Evolutionary conservation across 179 eudicot genomes (phyloP).

Genomic region (Beta lomatogona): DNA sequence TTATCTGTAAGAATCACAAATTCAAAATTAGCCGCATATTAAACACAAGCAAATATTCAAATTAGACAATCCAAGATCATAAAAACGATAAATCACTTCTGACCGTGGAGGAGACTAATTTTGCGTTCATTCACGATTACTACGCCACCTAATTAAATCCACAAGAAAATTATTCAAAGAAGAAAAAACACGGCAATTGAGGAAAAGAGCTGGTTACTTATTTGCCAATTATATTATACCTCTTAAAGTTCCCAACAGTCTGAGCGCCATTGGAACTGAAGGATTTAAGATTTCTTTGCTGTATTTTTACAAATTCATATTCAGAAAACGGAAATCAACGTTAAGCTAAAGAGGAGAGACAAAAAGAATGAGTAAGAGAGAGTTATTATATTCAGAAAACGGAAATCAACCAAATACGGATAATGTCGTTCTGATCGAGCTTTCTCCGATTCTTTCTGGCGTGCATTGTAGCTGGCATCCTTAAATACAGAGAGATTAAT

Average conservation of each 20-base stretch:
- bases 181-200: neutral
- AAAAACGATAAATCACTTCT: neutral
- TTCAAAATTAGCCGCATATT: slow-evolving; percentile 2
- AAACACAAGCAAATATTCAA: neutral
- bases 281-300: slow-evolving; percentile 94
- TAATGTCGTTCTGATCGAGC: slow-evolving; percentile 75
- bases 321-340: neutral
- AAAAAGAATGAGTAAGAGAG: neutral
- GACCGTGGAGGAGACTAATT: slow-evolving; percentile 81
- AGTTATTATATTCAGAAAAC: neutral
- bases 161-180: neutral
- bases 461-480: slow-evolving; percentile 98
- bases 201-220: neutral
- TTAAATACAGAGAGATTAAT: slow-evolving; percentile 25
- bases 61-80: neutral
- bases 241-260: slow-evolving; percentile 92
- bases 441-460: slow-evolving; percentile 70
- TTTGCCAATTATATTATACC: slow-evolving; percentile 39
- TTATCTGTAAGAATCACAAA: slow-evolving; percentile 59
- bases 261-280: slow-evolving; percentile 89
- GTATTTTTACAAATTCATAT: slow-evolving; percentile 5
- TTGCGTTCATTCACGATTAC: slow-evolving; percentile 90
- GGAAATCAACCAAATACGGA: slow-evolving; percentile 63
- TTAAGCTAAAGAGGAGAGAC: neutral
- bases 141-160: slow-evolving; percentile 65